Base-by-base conservation (phyloP, 2,329 filamentous ascomycete species). In the Aspergillus arachidicola region DNA sequence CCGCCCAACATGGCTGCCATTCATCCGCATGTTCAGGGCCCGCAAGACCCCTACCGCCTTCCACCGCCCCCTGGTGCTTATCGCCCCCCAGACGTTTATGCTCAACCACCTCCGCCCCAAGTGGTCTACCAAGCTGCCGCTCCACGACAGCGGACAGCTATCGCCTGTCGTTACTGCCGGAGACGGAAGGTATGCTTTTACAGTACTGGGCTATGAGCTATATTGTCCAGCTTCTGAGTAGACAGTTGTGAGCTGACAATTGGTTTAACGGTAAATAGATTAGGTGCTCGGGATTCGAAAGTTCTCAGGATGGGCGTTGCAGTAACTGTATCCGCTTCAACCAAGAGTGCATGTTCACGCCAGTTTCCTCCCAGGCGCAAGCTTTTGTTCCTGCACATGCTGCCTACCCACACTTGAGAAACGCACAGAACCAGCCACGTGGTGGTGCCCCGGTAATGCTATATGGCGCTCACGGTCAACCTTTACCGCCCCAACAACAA, bases 301-400 rank as follows among this genome's bases (percentile, higher is more conserved):
- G 85, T 61, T 90, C 88, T 45, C 86, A 89, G 45, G 88, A 91
- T 76, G 90, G 90, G 64, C 86, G 89, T 64, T 92, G 89, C 81
- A 86, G 84, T 72, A 92, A 92, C 75, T 92, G 89, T 74, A 83
- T 88, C 67, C 84, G 89, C 55, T 92, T 92, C 79, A 89, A 89
- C 68, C 89, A 92, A 77, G 89, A 91, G 74, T 92, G 90, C 78
- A 87, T 92, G 77, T 92, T 92, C 77, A 91, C 89, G 1, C 89
- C 90, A 2, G 89, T 92, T 28, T 91, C 88, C 4, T 89, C 89
- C 12, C 89, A 91, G 78, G 87, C 89, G 10, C 89, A 91, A 75
- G 89, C 90, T 12, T 92, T 92, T 72, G 89, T 92, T 38, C 89
- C 89, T 9, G 89, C 89, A 11, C 88, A 91, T 73, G 88, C 89